phyloP scores from a whole-genome alignment of 2,329 filamentous ascomycete species.

The Pseudonectria buxi region DNA sequence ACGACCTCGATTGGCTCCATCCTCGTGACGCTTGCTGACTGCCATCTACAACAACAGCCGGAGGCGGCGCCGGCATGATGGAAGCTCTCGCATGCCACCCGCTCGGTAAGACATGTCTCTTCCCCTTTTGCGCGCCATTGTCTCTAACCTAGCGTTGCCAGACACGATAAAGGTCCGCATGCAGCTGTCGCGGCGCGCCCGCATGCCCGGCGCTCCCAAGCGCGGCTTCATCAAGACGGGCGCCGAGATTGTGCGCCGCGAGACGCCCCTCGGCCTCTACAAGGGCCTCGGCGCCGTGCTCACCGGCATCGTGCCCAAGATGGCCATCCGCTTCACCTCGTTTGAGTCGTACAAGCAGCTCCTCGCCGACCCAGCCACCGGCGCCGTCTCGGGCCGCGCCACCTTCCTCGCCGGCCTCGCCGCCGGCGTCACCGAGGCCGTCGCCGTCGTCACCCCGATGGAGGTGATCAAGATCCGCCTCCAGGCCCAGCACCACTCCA shows the following conservation, averaged over 20 bases:
- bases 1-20: conserved; percentile 25
- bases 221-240: conserved; percentile 87
- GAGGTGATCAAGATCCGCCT: conserved; percentile 98
- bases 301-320: conserved; percentile 95
- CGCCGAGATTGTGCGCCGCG: conserved; percentile 75
- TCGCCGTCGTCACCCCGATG: conserved; percentile 95
- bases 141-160: too few relatives aligned
- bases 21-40: too few relatives aligned
- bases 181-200: conserved; percentile 87
- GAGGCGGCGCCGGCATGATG: conserved; percentile 98
- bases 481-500: conserved; percentile 95
- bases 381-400: conserved; percentile 59
- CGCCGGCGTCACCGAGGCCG: conserved; percentile 92
- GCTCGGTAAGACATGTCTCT: conserved; percentile 61
- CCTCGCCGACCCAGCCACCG: conserved; percentile 62
- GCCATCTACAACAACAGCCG: conserved; percentile 49
- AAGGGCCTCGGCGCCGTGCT: conserved; percentile 96
- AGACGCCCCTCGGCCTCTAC: conserved; percentile 90
- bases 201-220: conserved; percentile 73
- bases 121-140: too few relatives aligned
- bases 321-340: conserved; percentile 97
- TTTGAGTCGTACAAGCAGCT: conserved; percentile 93
- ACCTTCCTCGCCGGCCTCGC: conserved; percentile 76
- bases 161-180: conserved; percentile 99
- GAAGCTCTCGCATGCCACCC: conserved; percentile 95